Conservation (phyloP, 345 rosid species). For the Anastatica hierochuntica region DNA sequence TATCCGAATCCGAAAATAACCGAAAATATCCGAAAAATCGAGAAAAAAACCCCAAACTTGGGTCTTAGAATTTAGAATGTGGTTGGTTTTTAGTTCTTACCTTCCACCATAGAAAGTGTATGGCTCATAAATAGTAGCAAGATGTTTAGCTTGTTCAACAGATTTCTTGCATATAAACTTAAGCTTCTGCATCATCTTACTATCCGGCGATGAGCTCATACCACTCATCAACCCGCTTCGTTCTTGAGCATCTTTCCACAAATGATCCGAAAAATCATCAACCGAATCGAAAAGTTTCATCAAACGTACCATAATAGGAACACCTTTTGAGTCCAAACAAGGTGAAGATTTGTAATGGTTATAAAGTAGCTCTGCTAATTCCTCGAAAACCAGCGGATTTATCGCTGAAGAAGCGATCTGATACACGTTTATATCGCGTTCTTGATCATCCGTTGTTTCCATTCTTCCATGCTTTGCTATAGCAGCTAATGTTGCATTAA, state of each 20-base stretch:
- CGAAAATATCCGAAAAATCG: too few species aligned
- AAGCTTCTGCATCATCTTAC: slow-evolving; percentile 46
- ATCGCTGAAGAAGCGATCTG: slow-evolving; percentile 86
- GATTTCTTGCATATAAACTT: slow-evolving; percentile 60
- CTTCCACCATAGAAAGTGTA: slow-evolving; percentile 88
- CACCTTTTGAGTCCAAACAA: slow-evolving; percentile 61
- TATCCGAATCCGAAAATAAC: too few species aligned
- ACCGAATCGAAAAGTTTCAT: slow-evolving; percentile 73
- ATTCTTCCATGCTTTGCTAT: slow-evolving; percentile 58
- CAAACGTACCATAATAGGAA: slow-evolving; percentile 53
- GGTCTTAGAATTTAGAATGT: too few species aligned
- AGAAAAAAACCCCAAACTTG: too few species aligned
- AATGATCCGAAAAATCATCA: slow-evolving; percentile 68
- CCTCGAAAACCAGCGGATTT: slow-evolving; percentile 63
- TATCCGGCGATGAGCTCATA: slow-evolving; percentile 27
- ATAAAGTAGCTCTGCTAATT: slow-evolving; percentile 49
- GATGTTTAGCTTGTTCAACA: slow-evolving; percentile 71
- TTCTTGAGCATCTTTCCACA: slow-evolving; percentile 50
- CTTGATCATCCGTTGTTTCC: slow-evolving; percentile 20
- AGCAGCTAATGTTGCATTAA: slow-evolving; percentile 74
- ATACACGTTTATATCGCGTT: slow-evolving; percentile 62
- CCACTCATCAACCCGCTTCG: slow-evolving; percentile 35
- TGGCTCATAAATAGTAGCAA: slow-evolving; percentile 77
- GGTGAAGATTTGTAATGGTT: slow-evolving; percentile 73
- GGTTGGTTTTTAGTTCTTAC: slow-evolving; percentile 21